phyloP scores from a whole-genome alignment of 768 basidiomycete species.

The Xanthoconium purpureum region DNA sequence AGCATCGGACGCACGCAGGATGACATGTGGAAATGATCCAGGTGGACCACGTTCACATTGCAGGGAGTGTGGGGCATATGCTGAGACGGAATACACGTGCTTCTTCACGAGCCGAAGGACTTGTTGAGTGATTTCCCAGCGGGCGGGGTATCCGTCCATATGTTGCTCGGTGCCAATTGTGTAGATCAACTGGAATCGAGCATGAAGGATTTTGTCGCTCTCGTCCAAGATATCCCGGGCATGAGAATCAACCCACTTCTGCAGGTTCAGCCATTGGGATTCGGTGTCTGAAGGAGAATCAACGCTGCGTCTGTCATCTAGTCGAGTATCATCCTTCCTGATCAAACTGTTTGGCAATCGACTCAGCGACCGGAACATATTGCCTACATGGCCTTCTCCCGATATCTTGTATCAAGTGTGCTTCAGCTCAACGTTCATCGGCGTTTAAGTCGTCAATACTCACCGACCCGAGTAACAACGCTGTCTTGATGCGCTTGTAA shows the following conservation, averaged over 20 bases:
- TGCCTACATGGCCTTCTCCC: background rate
- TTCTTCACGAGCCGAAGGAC: background rate
- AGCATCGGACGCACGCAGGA: background rate
- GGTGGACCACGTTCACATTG: background rate
- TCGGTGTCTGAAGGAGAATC: background rate
- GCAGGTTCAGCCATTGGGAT: background rate
- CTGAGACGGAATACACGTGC: background rate
- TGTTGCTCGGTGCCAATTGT: background rate
- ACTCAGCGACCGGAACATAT: background rate
- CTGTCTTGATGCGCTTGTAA: background rate
- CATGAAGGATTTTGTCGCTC: background rate
- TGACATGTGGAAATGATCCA: no score
- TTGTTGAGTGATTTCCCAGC: background rate
- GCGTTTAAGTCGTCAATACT: background rate
- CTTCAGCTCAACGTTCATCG: no score
- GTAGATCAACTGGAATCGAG: background rate
- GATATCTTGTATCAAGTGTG: background rate
- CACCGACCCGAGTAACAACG: background rate
- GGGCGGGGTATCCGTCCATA: background rate
- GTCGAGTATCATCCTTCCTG: background rate
- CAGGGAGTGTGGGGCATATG: background rate
- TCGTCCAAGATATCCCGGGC: background rate
- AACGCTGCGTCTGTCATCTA: no score
- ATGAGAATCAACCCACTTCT: background rate
- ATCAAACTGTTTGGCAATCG: background rate